Evolutionary conservation across 768 basidiomycete species (phyloP), one percentile per base, ranked within the genome.

Genomic region (Lactifluus hygrophoroides): DNA sequence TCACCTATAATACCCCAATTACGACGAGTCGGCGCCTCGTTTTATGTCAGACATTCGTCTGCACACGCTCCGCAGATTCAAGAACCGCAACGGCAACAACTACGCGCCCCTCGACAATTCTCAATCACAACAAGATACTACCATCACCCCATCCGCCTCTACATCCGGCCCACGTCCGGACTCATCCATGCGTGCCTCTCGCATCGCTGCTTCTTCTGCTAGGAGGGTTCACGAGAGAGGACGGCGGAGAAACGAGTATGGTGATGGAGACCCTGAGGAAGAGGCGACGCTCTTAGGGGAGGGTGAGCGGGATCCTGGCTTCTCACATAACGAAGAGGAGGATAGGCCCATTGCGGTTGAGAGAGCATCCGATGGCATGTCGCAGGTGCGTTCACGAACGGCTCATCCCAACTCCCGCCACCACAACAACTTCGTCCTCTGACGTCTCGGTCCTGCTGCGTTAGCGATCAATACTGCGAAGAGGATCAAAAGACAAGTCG

Each of bases 401-500:
- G 21, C 14, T n/a, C n/a, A n/a, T n/a, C n/a, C n/a, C n/a, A n/a
- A n/a, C n/a, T n/a, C n/a, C 16, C 17, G 3, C 17, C 11, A 14
- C 5, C 8, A 21, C 30, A 13, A n/a, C 30, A 5, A 7, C 44
- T 17, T 10, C 21, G 9, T 13, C 17, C 30, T 13, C 47, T 54
- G 35, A 13, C 40, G 11, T 54, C 9, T 38, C 25, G 38, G 57
- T 70, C 72, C 59, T 57, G 37, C 57, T 62, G 66, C 45, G 61
- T 64, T 54, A 66, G 67, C 43, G 72, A 44, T 66, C 67, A 49
- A 60, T 70, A 56, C 64, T 67, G 49, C 44, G 66, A 67, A 57
- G 45, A 56, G 45, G n/a, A 6, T 66, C 57, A 14, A 85, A 86
- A 64, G 88, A 90, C 70, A 83, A 81, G 64, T 88, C 90, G 4